phyloP scores from a whole-genome alignment of 163 green algal genomes.

The Scenedesmus sp. region DNA sequence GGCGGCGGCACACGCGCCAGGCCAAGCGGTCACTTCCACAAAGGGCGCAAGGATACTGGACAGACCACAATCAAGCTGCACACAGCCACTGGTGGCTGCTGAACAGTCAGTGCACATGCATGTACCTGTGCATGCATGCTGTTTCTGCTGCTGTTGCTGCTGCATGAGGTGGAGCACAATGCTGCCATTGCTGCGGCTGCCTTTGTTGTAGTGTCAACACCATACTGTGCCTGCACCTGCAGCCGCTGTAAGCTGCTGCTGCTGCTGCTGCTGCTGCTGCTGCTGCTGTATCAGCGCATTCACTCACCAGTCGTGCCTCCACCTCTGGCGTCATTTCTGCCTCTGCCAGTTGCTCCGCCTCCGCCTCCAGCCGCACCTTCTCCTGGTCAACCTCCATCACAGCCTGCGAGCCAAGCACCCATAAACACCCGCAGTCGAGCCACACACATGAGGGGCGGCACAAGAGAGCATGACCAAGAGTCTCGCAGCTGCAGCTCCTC shows the following conservation, averaged over 20 bases:
- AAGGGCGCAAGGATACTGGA: no score
- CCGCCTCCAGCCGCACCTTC: conserved; percentile 78
- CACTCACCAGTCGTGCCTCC: conserved; percentile 75
- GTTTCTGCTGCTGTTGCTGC: neutral
- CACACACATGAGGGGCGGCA: neutral
- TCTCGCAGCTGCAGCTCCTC: neutral
- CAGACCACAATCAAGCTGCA: neutral
- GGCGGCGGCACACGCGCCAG: neutral
- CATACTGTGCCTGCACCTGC: neutral
- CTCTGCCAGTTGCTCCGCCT: conserved; percentile 82
- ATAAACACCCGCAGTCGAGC: neutral
- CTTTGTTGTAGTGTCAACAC: neutral
- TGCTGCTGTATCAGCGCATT: neutral
- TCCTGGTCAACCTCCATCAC: conserved; percentile 92
- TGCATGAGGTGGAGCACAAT: neutral
- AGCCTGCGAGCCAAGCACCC: conserved; percentile 70
- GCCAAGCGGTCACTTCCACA: neutral
- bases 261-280: neutral
- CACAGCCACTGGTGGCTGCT: no score
- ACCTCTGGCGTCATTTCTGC: conserved; percentile 82
- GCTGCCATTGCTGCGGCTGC: neutral
- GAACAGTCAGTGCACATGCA: no score
- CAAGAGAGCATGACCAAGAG: neutral
- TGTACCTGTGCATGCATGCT: no score
- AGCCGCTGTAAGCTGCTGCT: neutral